phyloP scores from a whole-genome alignment of 352 stramenopile species.

The Thalassiosira sp. region DNA sequence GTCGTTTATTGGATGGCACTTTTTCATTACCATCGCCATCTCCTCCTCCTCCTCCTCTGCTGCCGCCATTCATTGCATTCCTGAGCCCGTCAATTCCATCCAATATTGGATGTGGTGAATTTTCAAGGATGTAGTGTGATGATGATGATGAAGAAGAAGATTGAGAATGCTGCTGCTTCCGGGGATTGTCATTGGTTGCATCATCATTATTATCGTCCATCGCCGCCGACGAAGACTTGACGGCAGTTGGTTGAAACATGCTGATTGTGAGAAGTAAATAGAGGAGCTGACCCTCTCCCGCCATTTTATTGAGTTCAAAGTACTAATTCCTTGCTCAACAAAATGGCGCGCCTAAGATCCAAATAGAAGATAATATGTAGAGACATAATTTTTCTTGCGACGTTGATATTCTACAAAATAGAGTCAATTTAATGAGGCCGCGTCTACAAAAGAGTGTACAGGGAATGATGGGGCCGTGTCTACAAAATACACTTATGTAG shows the following conservation, averaged over 20 bases:
- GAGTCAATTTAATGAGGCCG: too few species aligned
- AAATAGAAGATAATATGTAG: too few species aligned
- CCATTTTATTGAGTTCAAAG: too few species aligned
- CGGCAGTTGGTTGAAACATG: conserved; percentile 23
- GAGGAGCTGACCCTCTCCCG: too few species aligned
- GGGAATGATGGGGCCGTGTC: too few species aligned
- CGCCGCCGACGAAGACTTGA: background rate
- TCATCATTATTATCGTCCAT: conserved; percentile 1
- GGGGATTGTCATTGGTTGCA: background rate
- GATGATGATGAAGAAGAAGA: background rate
- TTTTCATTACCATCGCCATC: background rate
- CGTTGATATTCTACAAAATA: too few species aligned
- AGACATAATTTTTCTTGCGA: too few species aligned
- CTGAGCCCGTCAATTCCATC: conserved; percentile 9
- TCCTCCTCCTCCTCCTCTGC: background rate
- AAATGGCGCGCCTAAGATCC: too few species aligned
- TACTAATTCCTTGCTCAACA: too few species aligned
- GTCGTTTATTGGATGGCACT: conserved; percentile 1
- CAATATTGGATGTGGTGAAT: conserved; percentile 20
- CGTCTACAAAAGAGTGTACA: too few species aligned
- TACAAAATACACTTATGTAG: too few species aligned
- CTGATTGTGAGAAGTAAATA: too few species aligned
- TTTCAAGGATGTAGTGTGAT: conserved; percentile 8
- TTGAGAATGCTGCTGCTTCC: background rate
- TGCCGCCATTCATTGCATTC: background rate